phyloP scores from a whole-genome alignment of 192 early-diverging fungal genomes.

The Geosiphon pyriformis region DNA sequence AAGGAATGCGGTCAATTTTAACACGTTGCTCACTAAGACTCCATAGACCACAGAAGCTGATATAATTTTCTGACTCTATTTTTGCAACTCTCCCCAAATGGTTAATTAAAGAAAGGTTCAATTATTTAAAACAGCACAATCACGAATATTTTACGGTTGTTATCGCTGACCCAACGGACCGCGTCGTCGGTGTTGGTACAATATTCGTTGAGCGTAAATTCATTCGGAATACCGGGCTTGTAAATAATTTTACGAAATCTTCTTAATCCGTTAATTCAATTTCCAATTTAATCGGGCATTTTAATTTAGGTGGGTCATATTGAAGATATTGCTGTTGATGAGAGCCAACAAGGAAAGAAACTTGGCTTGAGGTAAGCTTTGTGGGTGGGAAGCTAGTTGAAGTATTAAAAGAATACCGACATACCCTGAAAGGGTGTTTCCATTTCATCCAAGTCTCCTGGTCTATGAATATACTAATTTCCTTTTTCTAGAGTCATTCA shows the following conservation, averaged over 20 bases:
- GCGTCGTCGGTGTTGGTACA: conserved; percentile 75
- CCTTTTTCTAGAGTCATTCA: conserved; percentile 55
- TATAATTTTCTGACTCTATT: too few relatives aligned
- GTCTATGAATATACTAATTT: not conserved
- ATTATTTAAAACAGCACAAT: conserved; percentile 69
- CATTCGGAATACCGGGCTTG: conserved; percentile 68
- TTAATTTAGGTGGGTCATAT: conserved; percentile 66
- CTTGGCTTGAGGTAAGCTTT: conserved; percentile 39
- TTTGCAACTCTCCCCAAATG: too few relatives aligned
- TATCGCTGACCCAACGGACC: conserved; percentile 62
- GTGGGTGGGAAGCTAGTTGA: too few relatives aligned
- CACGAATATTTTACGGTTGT: conserved; percentile 79
- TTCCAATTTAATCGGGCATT: not conserved
- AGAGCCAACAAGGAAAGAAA: conserved; percentile 56
- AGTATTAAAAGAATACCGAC: too few relatives aligned
- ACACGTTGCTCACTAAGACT: too few relatives aligned
- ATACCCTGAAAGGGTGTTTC: conserved; percentile 26
- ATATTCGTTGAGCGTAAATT: conserved; percentile 84
- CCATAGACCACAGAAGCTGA: too few relatives aligned
- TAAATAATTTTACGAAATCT: conserved; percentile 30
- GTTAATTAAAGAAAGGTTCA: conserved; percentile 58
- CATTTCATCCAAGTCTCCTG: not conserved
- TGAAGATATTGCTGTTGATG: conserved; percentile 66
- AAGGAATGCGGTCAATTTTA: too few relatives aligned
- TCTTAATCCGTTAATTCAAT: not conserved